Conservation (phyloP, 2,329 filamentous ascomycete genomes). For the Colletotrichum sp. region DNA sequence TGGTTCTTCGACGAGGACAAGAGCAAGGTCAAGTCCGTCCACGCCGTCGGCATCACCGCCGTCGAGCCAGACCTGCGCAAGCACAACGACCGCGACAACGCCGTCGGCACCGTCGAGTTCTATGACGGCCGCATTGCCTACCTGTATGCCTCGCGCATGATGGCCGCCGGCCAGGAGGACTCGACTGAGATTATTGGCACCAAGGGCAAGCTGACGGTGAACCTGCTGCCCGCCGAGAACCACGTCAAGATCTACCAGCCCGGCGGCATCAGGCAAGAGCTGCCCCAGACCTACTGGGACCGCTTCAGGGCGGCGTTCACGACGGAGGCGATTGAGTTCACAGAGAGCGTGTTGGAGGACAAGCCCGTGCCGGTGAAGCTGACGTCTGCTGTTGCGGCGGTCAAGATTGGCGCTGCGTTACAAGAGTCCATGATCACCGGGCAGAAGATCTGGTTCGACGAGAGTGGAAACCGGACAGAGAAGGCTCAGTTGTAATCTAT, state of each 20-base stretch:
- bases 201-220: conserved; percentile 66
- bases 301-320: conserved; percentile 68
- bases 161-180: conserved; percentile 72
- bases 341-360: conserved; percentile 61
- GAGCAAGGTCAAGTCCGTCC: conserved; percentile 32
- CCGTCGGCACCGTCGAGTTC: conserved; percentile 67
- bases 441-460: conserved; percentile 64
- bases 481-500: conserved; percentile 1
- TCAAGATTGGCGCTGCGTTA: conserved; percentile 65
- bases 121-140: conserved; percentile 66
- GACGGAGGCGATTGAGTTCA: conserved; percentile 69
- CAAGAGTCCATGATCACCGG: conserved; percentile 61
- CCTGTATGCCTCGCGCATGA: conserved; percentile 69
- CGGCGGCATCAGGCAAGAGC: conserved; percentile 60
- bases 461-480: conserved; percentile 28
- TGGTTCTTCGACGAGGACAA: conserved; percentile 37
- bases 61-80: conserved; percentile 35
- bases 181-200: conserved; percentile 72
- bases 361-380: conserved; percentile 61
- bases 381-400: conserved; percentile 59
- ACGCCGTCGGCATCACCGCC: conserved; percentile 35
- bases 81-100: conserved; percentile 36
- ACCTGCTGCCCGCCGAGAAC: conserved; percentile 59
- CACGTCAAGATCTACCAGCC: conserved; percentile 60
- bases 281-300: conserved; percentile 67